These are phyloP conservation scores for Aspergillus cristatus DNA, from an alignment of 495 filamentous ascomycete species.

Conservation along the genomic window DNA sequence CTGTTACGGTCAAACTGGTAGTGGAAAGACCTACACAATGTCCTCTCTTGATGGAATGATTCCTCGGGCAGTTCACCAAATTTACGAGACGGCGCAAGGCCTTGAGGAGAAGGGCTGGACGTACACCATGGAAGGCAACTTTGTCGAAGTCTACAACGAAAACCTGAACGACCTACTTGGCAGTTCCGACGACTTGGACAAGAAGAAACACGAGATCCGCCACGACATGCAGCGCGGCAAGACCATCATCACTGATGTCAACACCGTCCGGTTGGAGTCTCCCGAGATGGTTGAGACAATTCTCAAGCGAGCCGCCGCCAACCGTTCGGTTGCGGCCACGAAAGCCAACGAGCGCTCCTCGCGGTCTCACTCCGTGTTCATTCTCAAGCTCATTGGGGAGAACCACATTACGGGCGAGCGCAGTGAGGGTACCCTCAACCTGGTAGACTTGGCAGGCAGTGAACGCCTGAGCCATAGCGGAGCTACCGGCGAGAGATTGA, in stretches of 20 bases:
- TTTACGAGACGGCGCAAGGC: conserved; percentile 74
- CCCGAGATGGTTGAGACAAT: conserved; percentile 69
- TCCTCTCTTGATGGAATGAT: conserved; percentile 92
- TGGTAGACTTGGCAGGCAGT: conserved; percentile 91
- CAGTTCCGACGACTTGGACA: conserved; percentile 62
- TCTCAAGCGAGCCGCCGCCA: conserved; percentile 66
- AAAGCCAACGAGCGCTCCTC: conserved; percentile 94
- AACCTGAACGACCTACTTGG: conserved; percentile 89
- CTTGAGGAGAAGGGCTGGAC: conserved; percentile 88
- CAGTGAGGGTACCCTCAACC: conserved; percentile 87
- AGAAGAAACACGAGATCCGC: conserved; percentile 85
- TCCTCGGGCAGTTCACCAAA: conserved; percentile 81
- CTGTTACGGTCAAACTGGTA: conserved; percentile 96
- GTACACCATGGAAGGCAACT: conserved; percentile 89
- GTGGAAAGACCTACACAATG: conserved; percentile 97
- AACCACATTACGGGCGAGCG: conserved; percentile 75
- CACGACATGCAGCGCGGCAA: conserved; percentile 75
- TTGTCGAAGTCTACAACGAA: conserved; percentile 99
- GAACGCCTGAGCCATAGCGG: conserved; percentile 81
- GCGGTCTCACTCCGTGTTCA: conserved; percentile 92
- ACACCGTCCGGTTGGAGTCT: conserved; percentile 67
- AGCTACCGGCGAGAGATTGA: conserved; percentile 75
- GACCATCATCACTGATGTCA: conserved; percentile 78
- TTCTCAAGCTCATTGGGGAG: conserved; percentile 75
- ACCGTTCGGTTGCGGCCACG: conserved; percentile 87